Conservation (phyloP, 2,329 filamentous ascomycete species). For the Sclerotinia nivalis region DNA sequence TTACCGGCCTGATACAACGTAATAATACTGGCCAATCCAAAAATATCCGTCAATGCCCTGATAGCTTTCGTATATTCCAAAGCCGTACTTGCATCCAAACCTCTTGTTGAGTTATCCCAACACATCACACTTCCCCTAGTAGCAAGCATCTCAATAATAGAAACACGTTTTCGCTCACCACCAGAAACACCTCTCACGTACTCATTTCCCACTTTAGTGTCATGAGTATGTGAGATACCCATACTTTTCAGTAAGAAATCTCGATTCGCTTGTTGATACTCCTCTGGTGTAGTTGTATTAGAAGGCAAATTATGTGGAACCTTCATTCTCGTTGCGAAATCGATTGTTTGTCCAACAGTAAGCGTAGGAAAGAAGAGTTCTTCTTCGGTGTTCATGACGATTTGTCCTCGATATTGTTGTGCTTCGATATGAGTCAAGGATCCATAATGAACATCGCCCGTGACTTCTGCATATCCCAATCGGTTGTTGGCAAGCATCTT, state of each 20-base stretch:
- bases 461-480: constrained; percentile 57
- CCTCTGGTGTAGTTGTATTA: constrained; percentile 49
- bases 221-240: constrained; percentile 56
- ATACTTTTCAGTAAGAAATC: constrained; percentile 39
- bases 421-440: constrained; percentile 46
- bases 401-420: constrained; percentile 55
- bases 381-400: constrained; percentile 57
- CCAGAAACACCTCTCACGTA: constrained; percentile 63
- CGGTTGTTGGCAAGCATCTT: constrained; percentile 68
- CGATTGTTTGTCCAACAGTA: constrained; percentile 53
- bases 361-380: constrained; percentile 53
- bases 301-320: constrained; percentile 45
- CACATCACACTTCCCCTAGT: constrained; percentile 52
- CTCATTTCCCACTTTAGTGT: constrained; percentile 58
- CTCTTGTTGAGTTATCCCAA: constrained; percentile 68
- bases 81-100: constrained; percentile 68
- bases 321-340: constrained; percentile 59
- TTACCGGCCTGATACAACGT: constrained; percentile 71
- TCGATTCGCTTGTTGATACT: constrained; percentile 45
- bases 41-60: constrained; percentile 63
- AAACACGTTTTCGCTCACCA: constrained; percentile 62
- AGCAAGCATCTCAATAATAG: constrained; percentile 53
- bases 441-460: constrained; percentile 60
- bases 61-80: constrained; percentile 62
- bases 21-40: constrained; percentile 60